These are phyloP conservation scores for Erysimum pusillum DNA, from an alignment of 441 rosid genomes.

Conservation along the genomic window DNA sequence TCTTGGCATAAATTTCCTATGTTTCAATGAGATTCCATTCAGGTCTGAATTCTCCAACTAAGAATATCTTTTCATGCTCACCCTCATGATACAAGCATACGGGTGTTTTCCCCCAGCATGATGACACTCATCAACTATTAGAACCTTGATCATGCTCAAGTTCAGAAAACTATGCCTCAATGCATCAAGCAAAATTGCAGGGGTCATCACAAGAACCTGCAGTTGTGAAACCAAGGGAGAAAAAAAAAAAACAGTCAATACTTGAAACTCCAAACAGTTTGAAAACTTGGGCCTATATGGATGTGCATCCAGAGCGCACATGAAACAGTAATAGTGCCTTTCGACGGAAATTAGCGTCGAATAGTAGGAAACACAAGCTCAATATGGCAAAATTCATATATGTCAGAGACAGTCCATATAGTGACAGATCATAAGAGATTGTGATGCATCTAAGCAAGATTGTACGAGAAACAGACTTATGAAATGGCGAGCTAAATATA, in stretches of 20 bases:
- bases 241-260: conserved; percentile 18
- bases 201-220: conserved; percentile 98
- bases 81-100: conserved; percentile 86
- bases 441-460: background rate
- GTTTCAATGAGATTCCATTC: conserved; percentile 7
- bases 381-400: background rate
- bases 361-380: background rate
- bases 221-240: conserved; percentile 15
- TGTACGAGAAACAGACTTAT: background rate
- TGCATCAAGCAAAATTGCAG: conserved; percentile 75
- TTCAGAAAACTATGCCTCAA: conserved; percentile 77
- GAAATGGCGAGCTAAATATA: conserved; percentile 13
- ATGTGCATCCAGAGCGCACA: background rate
- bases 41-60: background rate
- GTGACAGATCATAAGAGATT: background rate
- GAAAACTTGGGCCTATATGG: background rate
- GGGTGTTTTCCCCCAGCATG: conserved; percentile 78
- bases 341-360: background rate
- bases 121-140: conserved; percentile 96
- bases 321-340: conserved; percentile 7
- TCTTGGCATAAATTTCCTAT: background rate
- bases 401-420: background rate
- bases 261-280: conserved; percentile 8
- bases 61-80: conserved; percentile 50
- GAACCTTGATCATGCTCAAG: conserved; percentile 71